phyloP scores from a whole-genome alignment of 2,329 filamentous ascomycete species.

The Aspergillus terreus region DNA sequence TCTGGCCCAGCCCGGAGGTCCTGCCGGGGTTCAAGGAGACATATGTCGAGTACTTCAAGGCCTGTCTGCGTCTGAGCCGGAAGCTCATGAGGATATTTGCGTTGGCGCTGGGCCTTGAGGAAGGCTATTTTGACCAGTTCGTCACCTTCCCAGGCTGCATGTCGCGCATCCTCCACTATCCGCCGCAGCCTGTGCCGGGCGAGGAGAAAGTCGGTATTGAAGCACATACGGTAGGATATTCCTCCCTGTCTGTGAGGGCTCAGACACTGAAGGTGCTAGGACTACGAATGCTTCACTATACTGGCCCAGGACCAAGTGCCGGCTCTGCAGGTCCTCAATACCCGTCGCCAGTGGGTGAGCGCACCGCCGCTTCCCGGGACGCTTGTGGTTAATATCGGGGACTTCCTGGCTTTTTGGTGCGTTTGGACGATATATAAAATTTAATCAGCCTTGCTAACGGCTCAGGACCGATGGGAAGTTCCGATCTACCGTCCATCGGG shows the following conservation, averaged over 20 bases:
- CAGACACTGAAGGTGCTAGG: constrained; percentile 7
- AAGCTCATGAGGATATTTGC: constrained; percentile 37
- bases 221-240: constrained; percentile 33
- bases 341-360: constrained; percentile 24
- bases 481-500: constrained; percentile 38
- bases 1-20: constrained; percentile 17
- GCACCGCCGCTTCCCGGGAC: constrained; percentile 23
- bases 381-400: constrained; percentile 31
- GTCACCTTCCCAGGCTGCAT: constrained; percentile 32
- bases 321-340: constrained; percentile 33
- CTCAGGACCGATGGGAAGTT: constrained; percentile 37
- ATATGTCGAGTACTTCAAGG: constrained; percentile 18
- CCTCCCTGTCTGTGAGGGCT: background rate
- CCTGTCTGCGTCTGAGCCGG: constrained; percentile 13
- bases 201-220: constrained; percentile 37
- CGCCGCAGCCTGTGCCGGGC: constrained; percentile 30
- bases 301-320: constrained; percentile 39
- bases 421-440: background rate
- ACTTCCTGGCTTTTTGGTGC: constrained; percentile 27
- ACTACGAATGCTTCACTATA: constrained; percentile 41
- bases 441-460: background rate
- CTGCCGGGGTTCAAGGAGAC: constrained; percentile 15
- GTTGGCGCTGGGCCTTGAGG: constrained; percentile 35
- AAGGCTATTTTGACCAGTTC: constrained; percentile 36
- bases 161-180: constrained; percentile 42